Evolutionary conservation across 768 basidiomycete genomes (phyloP).

Genomic region (Tricholoma bakamatsutake): DNA sequence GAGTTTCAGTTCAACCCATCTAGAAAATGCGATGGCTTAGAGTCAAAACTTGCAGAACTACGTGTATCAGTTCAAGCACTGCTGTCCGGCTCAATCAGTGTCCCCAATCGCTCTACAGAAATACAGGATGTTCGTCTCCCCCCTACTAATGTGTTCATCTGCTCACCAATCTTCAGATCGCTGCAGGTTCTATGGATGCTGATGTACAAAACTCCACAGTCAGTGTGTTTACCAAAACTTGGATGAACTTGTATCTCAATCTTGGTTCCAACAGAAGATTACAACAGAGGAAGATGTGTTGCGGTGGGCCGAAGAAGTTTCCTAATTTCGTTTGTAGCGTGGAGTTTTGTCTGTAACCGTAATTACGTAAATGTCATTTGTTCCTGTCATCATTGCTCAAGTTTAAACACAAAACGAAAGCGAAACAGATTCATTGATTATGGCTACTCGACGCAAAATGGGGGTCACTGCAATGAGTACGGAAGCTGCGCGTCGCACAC

Average conservation of each 20-base stretch:
- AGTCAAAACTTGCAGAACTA: constrained; percentile 55
- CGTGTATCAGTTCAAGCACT: constrained; percentile 28
- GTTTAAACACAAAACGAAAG: too few relatives aligned
- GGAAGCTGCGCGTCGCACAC: constrained; percentile 80
- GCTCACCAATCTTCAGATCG: neutral
- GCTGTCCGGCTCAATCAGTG: too few relatives aligned
- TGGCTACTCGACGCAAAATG: constrained; percentile 73
- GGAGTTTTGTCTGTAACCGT: too few relatives aligned
- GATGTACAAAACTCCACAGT: neutral
- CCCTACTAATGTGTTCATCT: neutral
- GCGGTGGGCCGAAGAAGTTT: constrained; percentile 52
- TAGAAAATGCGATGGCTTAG: constrained; percentile 71
- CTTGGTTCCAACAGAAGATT: neutral
- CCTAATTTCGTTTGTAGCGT: constrained; percentile 3
- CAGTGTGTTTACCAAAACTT: neutral
- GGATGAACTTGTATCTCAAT: neutral
- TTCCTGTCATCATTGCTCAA: too few relatives aligned
- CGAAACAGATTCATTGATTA: constrained; percentile 17
- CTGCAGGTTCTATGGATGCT: neutral
- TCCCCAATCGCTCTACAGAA: neutral
- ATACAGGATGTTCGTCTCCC: neutral
- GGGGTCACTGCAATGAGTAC: constrained; percentile 73
- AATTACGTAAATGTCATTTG: too few relatives aligned
- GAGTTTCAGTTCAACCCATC: constrained; percentile 1
- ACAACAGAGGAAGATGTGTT: constrained; percentile 34